Evolutionary conservation across 2,329 filamentous ascomycete genomes (phyloP).

Genomic region (Colletotrichum navitas): DNA sequence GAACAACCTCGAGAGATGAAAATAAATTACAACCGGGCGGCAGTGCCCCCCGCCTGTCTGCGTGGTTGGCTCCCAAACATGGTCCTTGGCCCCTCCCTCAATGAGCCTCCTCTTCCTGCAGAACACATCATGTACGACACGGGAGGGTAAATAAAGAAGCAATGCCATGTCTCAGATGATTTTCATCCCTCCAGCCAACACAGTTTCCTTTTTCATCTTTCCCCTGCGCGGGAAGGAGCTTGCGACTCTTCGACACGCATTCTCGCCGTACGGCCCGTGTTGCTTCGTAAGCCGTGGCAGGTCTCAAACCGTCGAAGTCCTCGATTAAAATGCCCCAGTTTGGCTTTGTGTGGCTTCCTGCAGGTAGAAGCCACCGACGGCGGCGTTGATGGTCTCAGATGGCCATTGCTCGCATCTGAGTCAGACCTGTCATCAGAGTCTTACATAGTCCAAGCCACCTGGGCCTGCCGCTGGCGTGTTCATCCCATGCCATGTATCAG

Average conservation of each 20-base stretch:
- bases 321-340: not conserved
- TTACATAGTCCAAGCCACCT: conserved; percentile 7
- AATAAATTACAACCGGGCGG: not conserved
- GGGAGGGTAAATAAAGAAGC: conserved; percentile 4
- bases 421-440: conserved; percentile 21
- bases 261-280: not conserved
- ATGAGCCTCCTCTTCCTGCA: conserved; percentile 11
- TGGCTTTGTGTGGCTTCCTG: not conserved
- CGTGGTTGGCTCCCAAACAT: not conserved
- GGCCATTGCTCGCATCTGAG: not conserved
- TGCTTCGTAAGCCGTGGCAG: not conserved
- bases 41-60: not conserved
- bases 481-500: conserved; percentile 17
- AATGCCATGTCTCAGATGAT: conserved; percentile 18
- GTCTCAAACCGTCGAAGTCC: not conserved
- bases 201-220: not conserved
- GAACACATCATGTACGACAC: not conserved
- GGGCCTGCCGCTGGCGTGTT: conserved; percentile 1
- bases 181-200: not conserved
- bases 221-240: not conserved
- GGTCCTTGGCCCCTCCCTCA: not conserved
- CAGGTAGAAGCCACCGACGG: conserved; percentile 8
- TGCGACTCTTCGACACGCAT: not conserved
- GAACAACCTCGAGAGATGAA: not conserved
- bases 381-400: conserved; percentile 2